phyloP scores from a whole-genome alignment of 768 basidiomycete genomes.

The Boletus reticulatus region DNA sequence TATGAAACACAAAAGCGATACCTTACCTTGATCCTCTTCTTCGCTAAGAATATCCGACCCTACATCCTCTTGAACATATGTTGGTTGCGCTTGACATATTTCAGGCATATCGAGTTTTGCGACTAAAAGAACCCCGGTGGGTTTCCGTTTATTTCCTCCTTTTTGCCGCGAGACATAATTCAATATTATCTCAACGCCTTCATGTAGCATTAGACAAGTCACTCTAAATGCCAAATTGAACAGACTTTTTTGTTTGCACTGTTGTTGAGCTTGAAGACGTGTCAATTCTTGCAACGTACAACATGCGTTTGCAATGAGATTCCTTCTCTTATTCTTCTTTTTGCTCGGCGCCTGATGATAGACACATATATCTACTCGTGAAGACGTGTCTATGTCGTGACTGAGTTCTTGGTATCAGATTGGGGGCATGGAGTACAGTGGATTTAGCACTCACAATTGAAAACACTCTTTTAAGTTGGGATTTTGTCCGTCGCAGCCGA shows the following conservation, averaged over 20 bases:
- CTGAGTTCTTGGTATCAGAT: conserved; percentile 28
- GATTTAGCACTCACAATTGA: conserved; percentile 43
- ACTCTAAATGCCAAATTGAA: conserved; percentile 2
- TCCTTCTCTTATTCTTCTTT: conserved; percentile 56
- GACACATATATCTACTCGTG: conserved; percentile 51
- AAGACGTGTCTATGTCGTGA: conserved; percentile 35
- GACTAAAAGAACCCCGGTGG: conserved; percentile 9
- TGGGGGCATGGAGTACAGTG: background rate
- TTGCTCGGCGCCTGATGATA: conserved; percentile 61
- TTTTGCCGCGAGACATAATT: conserved; percentile 27
- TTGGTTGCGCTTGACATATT: background rate
- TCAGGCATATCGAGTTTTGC: conserved; percentile 19
- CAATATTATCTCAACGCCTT: conserved; percentile 46
- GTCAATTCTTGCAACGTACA: conserved; percentile 53
- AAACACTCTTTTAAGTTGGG: conserved; percentile 58
- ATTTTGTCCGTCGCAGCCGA: conserved; percentile 71
- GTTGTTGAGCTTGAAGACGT: conserved; percentile 43
- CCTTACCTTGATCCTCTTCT: conserved; percentile 13
- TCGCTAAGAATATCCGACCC: background rate
- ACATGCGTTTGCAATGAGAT: conserved; percentile 50
- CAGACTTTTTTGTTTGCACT: conserved; percentile 42
- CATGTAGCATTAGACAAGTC: conserved; percentile 9
- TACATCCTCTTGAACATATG: background rate
- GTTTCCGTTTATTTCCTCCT: conserved; percentile 9
- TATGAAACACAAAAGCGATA: background rate